Percentiles rank a stretch among this genome's conserved stretches.
Evolutionary conservation across 2,329 filamentous ascomycete genomes (phyloP).

Genomic region (Colletotrichum sp.): DNA sequence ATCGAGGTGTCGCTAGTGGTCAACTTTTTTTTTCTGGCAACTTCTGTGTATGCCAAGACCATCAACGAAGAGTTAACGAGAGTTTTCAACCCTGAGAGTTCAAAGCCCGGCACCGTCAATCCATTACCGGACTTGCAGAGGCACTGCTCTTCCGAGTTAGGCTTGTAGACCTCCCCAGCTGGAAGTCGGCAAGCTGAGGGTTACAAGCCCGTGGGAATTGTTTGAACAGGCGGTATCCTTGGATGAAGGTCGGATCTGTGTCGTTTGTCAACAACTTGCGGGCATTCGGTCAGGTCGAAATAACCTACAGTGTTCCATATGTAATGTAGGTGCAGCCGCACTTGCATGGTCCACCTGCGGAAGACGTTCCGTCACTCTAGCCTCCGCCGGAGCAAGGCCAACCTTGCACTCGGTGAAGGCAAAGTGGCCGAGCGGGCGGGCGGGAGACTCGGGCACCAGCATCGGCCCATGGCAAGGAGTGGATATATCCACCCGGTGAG

Average conservation of each 20-base stretch:
- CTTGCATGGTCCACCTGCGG: constrained; percentile 9
- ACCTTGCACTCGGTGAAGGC: constrained; percentile 17
- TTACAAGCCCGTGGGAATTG: background rate
- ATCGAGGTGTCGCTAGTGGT: background rate
- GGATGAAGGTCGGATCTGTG: background rate
- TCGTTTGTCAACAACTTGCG: background rate
- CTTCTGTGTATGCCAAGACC: background rate
- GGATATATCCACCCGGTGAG: constrained; percentile 17
- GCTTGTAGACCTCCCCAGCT: background rate
- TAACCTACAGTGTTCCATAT: constrained; percentile 9
- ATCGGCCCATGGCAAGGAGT: constrained; percentile 13
- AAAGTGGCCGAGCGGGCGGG: constrained; percentile 1
- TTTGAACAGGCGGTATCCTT: background rate
- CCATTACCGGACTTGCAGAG: background rate
- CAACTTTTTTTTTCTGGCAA: background rate
- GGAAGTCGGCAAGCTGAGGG: background rate
- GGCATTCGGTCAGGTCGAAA: background rate
- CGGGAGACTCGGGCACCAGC: constrained; percentile 5
- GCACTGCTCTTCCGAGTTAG: background rate
- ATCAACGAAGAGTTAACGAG: background rate
- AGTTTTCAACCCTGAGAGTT: background rate
- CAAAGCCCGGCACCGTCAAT: background rate
- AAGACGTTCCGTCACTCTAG: constrained; percentile 10
- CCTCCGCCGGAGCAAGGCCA: constrained; percentile 3
- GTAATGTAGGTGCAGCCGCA: background rate